Base-by-base conservation (phyloP, 208 protist species). In the Crithidia mellificae region DNA sequence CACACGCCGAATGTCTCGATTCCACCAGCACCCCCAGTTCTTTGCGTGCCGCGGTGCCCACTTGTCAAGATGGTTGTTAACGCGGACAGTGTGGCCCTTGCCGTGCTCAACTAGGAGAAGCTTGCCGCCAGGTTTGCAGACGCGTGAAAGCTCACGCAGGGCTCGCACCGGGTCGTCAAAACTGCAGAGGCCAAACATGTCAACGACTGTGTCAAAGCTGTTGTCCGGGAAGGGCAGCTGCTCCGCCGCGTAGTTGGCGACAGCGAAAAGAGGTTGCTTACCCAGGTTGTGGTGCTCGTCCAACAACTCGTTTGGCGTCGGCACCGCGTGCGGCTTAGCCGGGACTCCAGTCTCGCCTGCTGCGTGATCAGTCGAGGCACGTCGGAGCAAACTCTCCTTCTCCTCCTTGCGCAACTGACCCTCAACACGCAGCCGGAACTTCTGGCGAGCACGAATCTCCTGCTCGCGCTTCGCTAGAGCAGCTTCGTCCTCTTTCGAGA, bases 131-230 rank as follows among this genome's bases (percentile, higher is more conserved):
- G 90, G 90, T 62, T 95, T 96, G 74, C 87, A 94, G 24, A 97
- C 91, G 15, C 91, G 82, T n/a, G 83, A 91, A 63, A 96, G 88
- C 68, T 97, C 93, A 30, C 83, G 75, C 49, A 97, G 73, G 8
- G 88, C 91, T 39, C 86, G 76, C 22, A 95, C 85, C 14, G 93
- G 93, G 63, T 97, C 91, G 56, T 97, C 91, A 72, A 90, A 96
- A 39, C 88, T 94, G 74, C 93, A 97, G 27, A 97, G 79, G 11
- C 90, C 89, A 69, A 95, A 97, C 78, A 90, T 96, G 65, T 96
- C 91, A 19, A 96, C 84, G 30, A 96, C 83, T 5, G 87, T 90
- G 72, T 97, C 93, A 63, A 96, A 97, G 57, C 81, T 89, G 61
- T 96, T 93, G 79, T 95, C 79, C 4, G 77, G 56, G 58, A 95